Evolutionary conservation across 139 green algal species (phyloP), one percentile per base, ranked within the genome.

Genomic region (Chlorella sp.): DNA sequence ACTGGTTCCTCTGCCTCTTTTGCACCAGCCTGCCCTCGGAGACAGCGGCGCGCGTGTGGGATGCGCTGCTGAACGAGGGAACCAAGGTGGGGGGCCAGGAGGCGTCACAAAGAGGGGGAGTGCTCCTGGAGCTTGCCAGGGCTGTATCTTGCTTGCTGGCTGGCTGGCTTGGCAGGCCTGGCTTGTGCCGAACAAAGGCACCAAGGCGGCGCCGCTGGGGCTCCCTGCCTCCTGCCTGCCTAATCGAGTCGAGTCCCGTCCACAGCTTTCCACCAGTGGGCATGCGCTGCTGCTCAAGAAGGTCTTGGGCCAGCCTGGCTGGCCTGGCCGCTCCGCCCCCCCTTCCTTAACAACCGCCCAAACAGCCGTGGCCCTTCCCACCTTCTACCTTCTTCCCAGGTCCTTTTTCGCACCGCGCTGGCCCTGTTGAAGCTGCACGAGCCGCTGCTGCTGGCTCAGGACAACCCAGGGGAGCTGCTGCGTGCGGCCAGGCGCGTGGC

Each of bases 1-100:
- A 98, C 92, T 98, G 96, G 96, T 97, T 96, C 90, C 91, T 98
- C 53, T 97, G 96, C 92, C 90, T 98, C 19, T 98, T 96, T 84
- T 91, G 66, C 64, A 98, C 95, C n/a, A 91, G 91, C 15, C 81
- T 98, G 68, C 96, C 96, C 1, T 76, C 89, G 16, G 88, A 91
- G 93, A 95, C 92, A 26, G 89, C 91, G 28, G 87, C 88, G 2
- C 85, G 95, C 9, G 91, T 97, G 42, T 97, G 94, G 95, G 96
- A 98, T 88, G 73, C 87, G 18, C 91, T 98, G 30, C 83, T 98
- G 32, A 85, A 86, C 77, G 96, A 98, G 85, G 96, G 96, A 0
- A 87, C 93, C 66, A 98, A 98, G 92, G 92, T 88, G 14, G n/a
- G 83, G n/a, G n/a, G n/a, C n/a, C n/a, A n/a, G n/a, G n/a, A n/a